Percentiles rank a stretch among this genome's conserved stretches.
These are phyloP conservation scores for Chloromonas sp. DNA, from an alignment of 163 green algal genomes.

Conservation along the genomic window DNA sequence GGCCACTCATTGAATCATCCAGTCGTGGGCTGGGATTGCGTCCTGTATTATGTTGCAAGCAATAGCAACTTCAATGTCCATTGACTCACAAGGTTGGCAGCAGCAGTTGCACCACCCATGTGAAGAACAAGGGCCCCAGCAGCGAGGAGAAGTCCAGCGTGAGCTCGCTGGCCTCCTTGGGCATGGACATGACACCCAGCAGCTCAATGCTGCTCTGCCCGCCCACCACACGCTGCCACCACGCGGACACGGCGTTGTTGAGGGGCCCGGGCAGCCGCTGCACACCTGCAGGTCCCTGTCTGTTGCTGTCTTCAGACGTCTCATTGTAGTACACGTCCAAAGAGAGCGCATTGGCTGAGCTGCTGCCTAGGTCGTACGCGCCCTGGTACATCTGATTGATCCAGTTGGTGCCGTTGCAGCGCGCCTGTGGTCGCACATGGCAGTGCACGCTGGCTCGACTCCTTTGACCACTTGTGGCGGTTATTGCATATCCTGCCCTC, in stretches of 20 bases:
- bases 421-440: not conserved
- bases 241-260: not conserved
- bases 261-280: not conserved
- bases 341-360: not conserved
- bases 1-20: no score
- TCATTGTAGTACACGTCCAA: not conserved
- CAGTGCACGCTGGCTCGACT: not conserved
- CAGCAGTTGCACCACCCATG: slow-evolving; percentile 80
- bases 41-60: no score
- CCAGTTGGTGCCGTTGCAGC: not conserved
- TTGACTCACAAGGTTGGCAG: slow-evolving; percentile 39
- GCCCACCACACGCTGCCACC: not conserved
- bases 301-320: not conserved
- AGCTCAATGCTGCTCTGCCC: not conserved
- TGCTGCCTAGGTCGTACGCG: not conserved
- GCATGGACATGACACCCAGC: slow-evolving; percentile 6
- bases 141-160: slow-evolving; percentile 78
- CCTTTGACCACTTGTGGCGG: not conserved
- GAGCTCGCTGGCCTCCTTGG: not conserved
- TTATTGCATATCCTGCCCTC: not conserved
- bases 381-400: not conserved
- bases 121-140: slow-evolving; percentile 85
- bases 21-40: no score
- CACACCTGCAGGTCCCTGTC: not conserved
- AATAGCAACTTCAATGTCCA: no score